Evolutionary conservation across 1,284 basidiomycete species (phyloP).

Genomic region (Cryptococcus sp.): DNA sequence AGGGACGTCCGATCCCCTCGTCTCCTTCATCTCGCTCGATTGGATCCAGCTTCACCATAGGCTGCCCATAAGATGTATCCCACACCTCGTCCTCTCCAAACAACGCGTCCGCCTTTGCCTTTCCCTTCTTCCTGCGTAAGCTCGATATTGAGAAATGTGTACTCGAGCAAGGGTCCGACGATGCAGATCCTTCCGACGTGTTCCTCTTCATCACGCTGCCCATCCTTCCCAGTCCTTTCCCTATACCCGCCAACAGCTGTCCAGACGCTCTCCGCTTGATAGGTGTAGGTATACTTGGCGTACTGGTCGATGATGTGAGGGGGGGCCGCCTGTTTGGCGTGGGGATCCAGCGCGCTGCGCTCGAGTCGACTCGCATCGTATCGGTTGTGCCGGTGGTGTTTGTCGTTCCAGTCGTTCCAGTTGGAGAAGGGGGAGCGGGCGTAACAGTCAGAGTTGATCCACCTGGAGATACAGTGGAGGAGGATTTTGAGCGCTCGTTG

Average conservation of each 20-base stretch:
- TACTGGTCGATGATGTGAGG: neutral
- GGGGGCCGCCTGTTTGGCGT: neutral
- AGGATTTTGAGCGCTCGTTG: neutral
- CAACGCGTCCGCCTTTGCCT: neutral
- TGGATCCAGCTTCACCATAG: neutral
- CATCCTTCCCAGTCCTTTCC: slow-evolving; percentile 23
- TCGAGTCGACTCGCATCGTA: neutral
- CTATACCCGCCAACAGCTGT: slow-evolving; percentile 16
- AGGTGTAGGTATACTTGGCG: neutral
- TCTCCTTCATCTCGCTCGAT: slow-evolving; percentile 14
- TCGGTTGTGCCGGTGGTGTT: neutral
- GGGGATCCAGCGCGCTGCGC: neutral
- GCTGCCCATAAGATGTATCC: neutral
- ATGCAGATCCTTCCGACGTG: slow-evolving; percentile 3
- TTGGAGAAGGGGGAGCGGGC: neutral
- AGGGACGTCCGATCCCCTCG: slow-evolving; percentile 31
- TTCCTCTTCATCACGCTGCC: slow-evolving; percentile 27
- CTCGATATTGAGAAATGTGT: neutral
- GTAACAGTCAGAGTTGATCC: neutral
- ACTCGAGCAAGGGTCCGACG: neutral
- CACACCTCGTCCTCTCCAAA: neutral
- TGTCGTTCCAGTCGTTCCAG: too few relatives aligned
- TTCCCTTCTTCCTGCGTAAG: slow-evolving; percentile 1
- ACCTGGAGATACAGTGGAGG: neutral
- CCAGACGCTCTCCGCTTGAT: slow-evolving; percentile 18